A percentile compares a stretch with the other conserved stretches of the same genome.
Conservation (phyloP, 2,329 filamentous ascomycete species). For the Acrocalymma vagum region DNA sequence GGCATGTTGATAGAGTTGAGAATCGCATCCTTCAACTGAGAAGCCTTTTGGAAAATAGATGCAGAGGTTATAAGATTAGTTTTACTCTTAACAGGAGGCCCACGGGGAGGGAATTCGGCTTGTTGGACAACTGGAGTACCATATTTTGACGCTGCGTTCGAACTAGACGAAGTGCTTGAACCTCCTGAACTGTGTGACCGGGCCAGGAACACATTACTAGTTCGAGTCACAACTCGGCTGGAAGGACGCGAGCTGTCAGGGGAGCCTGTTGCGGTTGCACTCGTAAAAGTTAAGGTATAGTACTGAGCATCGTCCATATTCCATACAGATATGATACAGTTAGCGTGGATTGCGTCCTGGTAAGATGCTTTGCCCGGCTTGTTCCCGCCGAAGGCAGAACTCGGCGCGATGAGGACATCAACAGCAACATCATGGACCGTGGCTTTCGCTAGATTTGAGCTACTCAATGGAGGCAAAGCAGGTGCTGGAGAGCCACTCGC, state of each 20-base stretch:
- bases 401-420: constrained; percentile 72
- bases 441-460: constrained; percentile 46
- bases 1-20: constrained; percentile 79
- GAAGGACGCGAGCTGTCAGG: constrained; percentile 27
- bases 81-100: constrained; percentile 64
- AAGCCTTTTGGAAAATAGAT: constrained; percentile 76
- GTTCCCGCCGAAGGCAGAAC: constrained; percentile 19
- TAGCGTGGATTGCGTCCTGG: constrained; percentile 62
- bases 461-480: constrained; percentile 37
- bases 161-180: constrained; percentile 52
- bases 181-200: constrained; percentile 44
- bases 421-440: constrained; percentile 68
- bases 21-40: constrained; percentile 78
- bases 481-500: constrained; percentile 7
- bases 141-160: constrained; percentile 47
- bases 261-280: constrained; percentile 48
- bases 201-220: constrained; percentile 41
- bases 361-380: constrained; percentile 20
- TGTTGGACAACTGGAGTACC: constrained; percentile 65
- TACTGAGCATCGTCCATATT: constrained; percentile 72
- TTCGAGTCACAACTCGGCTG: constrained; percentile 53
- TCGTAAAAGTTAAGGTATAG: constrained; percentile 79
- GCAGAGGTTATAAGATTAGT: constrained; percentile 64
- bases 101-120: constrained; percentile 71
- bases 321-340: constrained; percentile 82